Conservation (phyloP, 306 rosid species). For the Bauhinia variegata region DNA sequence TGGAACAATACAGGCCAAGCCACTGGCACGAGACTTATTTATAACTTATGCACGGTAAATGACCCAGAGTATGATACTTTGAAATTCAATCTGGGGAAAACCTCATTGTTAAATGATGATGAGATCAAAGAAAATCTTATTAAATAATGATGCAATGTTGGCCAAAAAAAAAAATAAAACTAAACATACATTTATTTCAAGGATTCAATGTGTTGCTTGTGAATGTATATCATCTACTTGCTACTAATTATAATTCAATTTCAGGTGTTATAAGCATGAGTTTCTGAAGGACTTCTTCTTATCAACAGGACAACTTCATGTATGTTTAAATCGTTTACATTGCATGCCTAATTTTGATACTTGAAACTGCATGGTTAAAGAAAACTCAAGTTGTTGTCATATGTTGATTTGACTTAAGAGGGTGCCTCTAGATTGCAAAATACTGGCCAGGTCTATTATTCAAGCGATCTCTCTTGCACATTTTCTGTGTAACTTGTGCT, state of each 20-base stretch:
- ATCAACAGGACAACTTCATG: constrained; percentile 94
- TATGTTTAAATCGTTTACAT: constrained; percentile 48
- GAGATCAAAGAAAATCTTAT: constrained; percentile 16
- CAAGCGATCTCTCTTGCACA: constrained; percentile 10
- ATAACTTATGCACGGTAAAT: constrained; percentile 78
- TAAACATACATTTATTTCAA: constrained; percentile 21
- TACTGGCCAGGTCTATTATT: constrained; percentile 1
- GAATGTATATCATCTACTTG: constrained; percentile 24
- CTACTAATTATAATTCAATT: constrained; percentile 40
- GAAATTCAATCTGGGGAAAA: constrained; percentile 27
- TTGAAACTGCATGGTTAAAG: constrained; percentile 13
- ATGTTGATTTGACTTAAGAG: constrained; percentile 14
- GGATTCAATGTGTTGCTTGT: constrained; percentile 23
- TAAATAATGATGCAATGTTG: constrained; percentile 15
- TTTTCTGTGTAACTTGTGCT: constrained; percentile 14
- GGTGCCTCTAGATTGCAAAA: background rate
- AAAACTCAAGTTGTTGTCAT: constrained; percentile 6
- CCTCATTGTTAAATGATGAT: constrained; percentile 28
- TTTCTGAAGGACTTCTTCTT: constrained; percentile 92
- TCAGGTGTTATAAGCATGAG: constrained; percentile 91
- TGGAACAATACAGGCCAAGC: constrained; percentile 75
- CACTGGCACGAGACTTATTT: constrained; percentile 79
- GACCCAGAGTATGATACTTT: constrained; percentile 24
- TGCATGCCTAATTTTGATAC: constrained; percentile 28
- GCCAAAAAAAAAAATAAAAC: background rate